Conservation (phyloP, 768 basidiomycete genomes). For the Tylopilus vinaceipallidus region DNA sequence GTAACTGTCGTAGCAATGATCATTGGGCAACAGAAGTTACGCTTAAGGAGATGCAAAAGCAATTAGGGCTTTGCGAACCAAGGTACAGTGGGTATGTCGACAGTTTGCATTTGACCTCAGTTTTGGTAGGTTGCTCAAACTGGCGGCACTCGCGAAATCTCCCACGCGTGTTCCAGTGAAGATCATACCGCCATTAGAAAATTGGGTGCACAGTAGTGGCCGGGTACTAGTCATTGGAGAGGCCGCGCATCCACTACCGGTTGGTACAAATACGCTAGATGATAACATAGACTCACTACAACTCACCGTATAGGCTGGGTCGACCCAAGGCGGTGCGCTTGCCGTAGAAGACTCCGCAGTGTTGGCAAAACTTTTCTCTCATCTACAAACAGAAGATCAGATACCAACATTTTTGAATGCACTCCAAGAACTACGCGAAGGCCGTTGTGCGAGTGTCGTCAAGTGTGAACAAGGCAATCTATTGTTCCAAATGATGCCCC, state of each 20-base stretch:
- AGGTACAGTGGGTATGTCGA: conserved; percentile 30
- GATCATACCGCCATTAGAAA: conserved; percentile 41
- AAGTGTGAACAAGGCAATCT: conserved; percentile 46
- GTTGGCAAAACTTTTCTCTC: conserved; percentile 56
- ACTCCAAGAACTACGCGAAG: conserved; percentile 57
- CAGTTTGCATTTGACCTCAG: not conserved
- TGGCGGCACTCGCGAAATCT: conserved; percentile 35
- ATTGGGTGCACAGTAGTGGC: conserved; percentile 47
- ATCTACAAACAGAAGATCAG: conserved; percentile 45
- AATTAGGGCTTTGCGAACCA: conserved; percentile 35
- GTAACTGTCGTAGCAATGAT: conserved; percentile 28
- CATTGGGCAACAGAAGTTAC: conserved; percentile 35
- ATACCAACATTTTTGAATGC: conserved; percentile 51
- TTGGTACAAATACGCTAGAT: conserved; percentile 26
- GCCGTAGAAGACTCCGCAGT: conserved; percentile 63
- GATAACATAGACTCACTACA: not conserved
- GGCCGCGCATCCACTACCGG: conserved; percentile 57
- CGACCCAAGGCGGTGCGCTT: conserved; percentile 49
- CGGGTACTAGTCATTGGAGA: conserved; percentile 56
- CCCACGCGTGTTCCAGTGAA: conserved; percentile 39
- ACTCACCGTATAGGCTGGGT: conserved; percentile 43
- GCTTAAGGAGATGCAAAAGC: conserved; percentile 29
- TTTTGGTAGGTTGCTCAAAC: conserved; percentile 33
- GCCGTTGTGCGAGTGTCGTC: conserved; percentile 46
- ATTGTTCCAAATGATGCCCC: conserved; percentile 42